A percentile compares a stretch with the other conserved stretches of the same genome.
These are phyloP conservation scores for Bruguiera gymnorhiza DNA, from an alignment of 345 rosid species.

Conservation along the genomic window DNA sequence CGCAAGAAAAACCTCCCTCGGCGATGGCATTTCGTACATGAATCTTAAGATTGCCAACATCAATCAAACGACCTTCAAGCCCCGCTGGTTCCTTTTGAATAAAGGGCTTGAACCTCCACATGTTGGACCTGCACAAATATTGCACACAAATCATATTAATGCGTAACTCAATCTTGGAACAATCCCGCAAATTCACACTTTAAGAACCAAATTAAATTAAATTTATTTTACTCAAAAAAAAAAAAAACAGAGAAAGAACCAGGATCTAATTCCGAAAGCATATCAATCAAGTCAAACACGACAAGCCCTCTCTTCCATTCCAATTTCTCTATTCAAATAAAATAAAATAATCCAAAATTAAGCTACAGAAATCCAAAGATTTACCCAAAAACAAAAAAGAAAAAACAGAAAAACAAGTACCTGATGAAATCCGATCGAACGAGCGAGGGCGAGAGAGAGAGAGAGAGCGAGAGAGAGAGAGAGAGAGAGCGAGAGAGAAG, in stretches of 20 bases:
- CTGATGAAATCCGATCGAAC: constrained; percentile 8
- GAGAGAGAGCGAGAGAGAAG: too few relatives aligned
- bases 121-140: constrained; percentile 35
- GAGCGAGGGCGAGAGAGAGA: too few relatives aligned
- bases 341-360: too few relatives aligned
- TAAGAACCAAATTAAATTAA: too few relatives aligned
- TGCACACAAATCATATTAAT: not conserved
- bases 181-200: too few relatives aligned
- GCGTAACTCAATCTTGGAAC: too few relatives aligned
- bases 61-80: constrained; percentile 84
- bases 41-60: constrained; percentile 75
- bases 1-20: constrained; percentile 95
- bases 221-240: too few relatives aligned
- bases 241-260: too few relatives aligned
- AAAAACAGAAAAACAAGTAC: not conserved
- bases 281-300: too few relatives aligned
- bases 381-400: not conserved
- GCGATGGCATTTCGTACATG: constrained; percentile 73
- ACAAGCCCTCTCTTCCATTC: not conserved
- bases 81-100: constrained; percentile 76
- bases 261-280: too few relatives aligned
- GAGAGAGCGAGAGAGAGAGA: too few relatives aligned
- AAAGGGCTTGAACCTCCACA: constrained; percentile 98
- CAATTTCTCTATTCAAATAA: not conserved
- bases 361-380: not conserved